Percentiles rank a stretch among this genome's conserved stretches.
phyloP scores from a whole-genome alignment of 2,329 filamentous ascomycete genomes.

The Periconia sp. region DNA sequence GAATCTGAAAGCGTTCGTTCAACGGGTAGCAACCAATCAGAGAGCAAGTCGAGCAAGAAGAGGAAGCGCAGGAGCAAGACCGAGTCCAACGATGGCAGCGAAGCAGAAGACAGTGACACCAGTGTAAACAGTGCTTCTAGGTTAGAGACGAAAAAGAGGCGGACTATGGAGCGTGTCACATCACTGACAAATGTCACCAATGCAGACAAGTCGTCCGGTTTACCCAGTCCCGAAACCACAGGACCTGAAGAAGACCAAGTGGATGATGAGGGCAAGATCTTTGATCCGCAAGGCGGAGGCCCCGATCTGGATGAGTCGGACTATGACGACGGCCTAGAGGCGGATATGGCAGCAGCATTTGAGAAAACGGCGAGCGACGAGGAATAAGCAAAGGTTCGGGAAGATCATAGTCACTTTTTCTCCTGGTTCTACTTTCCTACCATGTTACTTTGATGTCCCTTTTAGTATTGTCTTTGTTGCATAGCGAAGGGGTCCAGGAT shows the following conservation, averaged over 20 bases:
- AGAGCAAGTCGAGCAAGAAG: slow-evolving; percentile 22
- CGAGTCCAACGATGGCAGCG: slow-evolving; percentile 34
- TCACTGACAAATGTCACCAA: slow-evolving; percentile 49
- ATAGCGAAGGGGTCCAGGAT: slow-evolving; percentile 41
- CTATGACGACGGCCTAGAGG: slow-evolving; percentile 53
- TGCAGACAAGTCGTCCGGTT: slow-evolving; percentile 43
- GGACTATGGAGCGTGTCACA: slow-evolving; percentile 50
- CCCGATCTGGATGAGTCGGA: slow-evolving; percentile 52
- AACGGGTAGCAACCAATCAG: slow-evolving; percentile 29
- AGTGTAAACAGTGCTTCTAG: slow-evolving; percentile 33
- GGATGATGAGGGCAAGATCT: slow-evolving; percentile 49
- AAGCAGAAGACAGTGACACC: slow-evolving; percentile 46
- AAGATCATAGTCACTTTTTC: background rate
- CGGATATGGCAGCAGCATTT: slow-evolving; percentile 47
- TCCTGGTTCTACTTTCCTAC: background rate
- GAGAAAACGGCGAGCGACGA: slow-evolving; percentile 33
- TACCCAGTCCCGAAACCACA: slow-evolving; percentile 44
- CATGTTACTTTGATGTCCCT: background rate
- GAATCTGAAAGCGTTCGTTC: slow-evolving; percentile 39
- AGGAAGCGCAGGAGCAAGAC: slow-evolving; percentile 42
- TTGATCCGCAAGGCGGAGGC: slow-evolving; percentile 29
- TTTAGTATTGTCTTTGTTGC: slow-evolving; percentile 25
- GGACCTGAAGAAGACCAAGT: slow-evolving; percentile 42
- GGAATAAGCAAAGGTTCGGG: background rate
- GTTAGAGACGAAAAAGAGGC: slow-evolving; percentile 51